Evolutionary conservation across 257 asterid species (phyloP).

Genomic region (Fraxinus quadrangulata): DNA sequence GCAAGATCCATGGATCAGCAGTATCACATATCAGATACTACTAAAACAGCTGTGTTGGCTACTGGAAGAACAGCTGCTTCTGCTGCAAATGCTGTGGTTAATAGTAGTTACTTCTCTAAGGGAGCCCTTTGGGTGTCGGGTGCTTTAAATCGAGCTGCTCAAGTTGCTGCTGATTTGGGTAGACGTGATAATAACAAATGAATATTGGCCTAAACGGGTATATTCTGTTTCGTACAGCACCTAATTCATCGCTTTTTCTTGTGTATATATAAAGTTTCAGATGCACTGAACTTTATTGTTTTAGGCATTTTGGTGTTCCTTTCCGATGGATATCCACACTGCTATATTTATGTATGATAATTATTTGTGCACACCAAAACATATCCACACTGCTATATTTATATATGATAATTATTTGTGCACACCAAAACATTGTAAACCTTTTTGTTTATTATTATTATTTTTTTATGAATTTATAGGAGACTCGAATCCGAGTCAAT

Average conservation of each 20-base stretch:
- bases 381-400: not conserved
- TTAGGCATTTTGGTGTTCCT: not conserved
- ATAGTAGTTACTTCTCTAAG: slow-evolving; percentile 72
- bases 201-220: slow-evolving; percentile 3
- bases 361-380: too few relatives aligned
- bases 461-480: too few relatives aligned
- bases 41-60: slow-evolving; percentile 75
- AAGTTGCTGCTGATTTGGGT: slow-evolving; percentile 79
- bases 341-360: not conserved
- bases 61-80: slow-evolving; percentile 77
- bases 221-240: not conserved
- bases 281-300: not conserved
- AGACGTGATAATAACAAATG: slow-evolving; percentile 45
- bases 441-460: too few relatives aligned
- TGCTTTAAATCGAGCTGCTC: slow-evolving; percentile 74
- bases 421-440: too few relatives aligned
- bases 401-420: not conserved
- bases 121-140: slow-evolving; percentile 93
- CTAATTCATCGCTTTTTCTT: not conserved
- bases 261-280: not conserved
- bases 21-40: slow-evolving; percentile 62
- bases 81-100: slow-evolving; percentile 76
- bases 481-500: too few relatives aligned
- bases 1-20: slow-evolving; percentile 62
- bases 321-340: not conserved